Base-by-base conservation (phyloP, 805 yeast genomes). In the Ogataea glucozyma region DNA sequence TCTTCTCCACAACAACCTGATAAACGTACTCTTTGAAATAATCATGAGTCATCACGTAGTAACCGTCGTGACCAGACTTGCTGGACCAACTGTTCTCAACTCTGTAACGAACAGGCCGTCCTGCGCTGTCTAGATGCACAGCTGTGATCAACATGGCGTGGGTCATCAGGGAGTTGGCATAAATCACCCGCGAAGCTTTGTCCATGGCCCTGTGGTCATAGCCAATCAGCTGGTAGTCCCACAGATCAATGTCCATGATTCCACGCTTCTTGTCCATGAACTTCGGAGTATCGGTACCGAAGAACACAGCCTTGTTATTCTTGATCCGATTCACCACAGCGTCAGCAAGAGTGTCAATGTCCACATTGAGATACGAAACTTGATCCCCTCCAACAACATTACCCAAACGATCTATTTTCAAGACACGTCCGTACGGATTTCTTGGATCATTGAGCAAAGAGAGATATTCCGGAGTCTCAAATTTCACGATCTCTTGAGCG, bases 81-180 rank as follows among this genome's bases (percentile, higher is more conserved):
- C 76, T 73, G 49, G 89, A 88, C 89, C 89, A 84, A 9, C 88
- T 81, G 66, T 84, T 84, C 62, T 83, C 88, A 30, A 84, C 88
- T 56, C 82, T 72, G 74, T 85, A 84, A 51, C 88, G 72, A 20
- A 76, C 66, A 19, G 88, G 87, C 46, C 72, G 69, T 6, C 82
- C 83, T 17, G 66, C 56, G 10, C 72, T 78, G 49, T 83, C 88
- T 26, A 88, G 67, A 62, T 87, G 89, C 34, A 85, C 91, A 23
- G 81, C 96, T 10, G 89, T 82, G 56, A 88, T 78, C 17, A 81
- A 74, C 96, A 88, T 88, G 26, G 96, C 96, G 58, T 88, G 96
- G 12, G 95, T 88, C 95, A 88, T 86, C 50, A 79, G 68, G 18
- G 89, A 82, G 50, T 87, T 81, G 44, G 79, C 80, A 51, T 84